A percentile compares a stretch with the other conserved stretches of the same genome.
Evolutionary conservation across 2,329 filamentous ascomycete genomes (phyloP).

Genomic region (Diplocarpon rosae): DNA sequence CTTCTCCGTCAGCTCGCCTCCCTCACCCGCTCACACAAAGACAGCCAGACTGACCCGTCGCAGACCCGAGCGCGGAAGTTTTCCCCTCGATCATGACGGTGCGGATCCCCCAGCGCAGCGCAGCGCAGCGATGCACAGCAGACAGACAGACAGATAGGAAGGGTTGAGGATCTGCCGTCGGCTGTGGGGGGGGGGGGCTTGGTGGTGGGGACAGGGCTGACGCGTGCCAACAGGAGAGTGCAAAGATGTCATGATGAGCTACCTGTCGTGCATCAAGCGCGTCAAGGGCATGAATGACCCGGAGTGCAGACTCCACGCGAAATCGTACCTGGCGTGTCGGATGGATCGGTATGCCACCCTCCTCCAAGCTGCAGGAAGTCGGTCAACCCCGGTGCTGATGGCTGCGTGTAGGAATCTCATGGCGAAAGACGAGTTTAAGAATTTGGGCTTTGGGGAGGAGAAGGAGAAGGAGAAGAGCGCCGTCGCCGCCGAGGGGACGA

Average conservation of each 20-base stretch:
- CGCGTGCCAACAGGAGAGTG: constrained; percentile 61
- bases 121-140: background rate
- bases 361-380: background rate
- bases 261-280: constrained; percentile 78
- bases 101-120: constrained; percentile 15
- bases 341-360: constrained; percentile 70
- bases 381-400: background rate
- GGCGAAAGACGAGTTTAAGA: constrained; percentile 91
- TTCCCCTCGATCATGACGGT: constrained; percentile 93
- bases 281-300: constrained; percentile 76
- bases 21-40: background rate
- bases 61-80: constrained; percentile 84
- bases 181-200: too few relatives aligned
- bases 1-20: constrained; percentile 51
- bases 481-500: constrained; percentile 15
- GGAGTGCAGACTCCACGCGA: constrained; percentile 75
- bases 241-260: constrained; percentile 75
- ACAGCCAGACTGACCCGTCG: background rate
- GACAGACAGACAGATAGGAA: too few relatives aligned
- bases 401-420: constrained; percentile 66
- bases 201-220: background rate
- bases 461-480: constrained; percentile 16
- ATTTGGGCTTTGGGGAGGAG: constrained; percentile 61
- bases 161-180: background rate
- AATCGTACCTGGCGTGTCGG: constrained; percentile 78